A percentile compares a stretch with the other conserved stretches of the same genome.
Evolutionary conservation across 768 basidiomycete genomes (phyloP).

Genomic region (Lentinula detonsa): DNA sequence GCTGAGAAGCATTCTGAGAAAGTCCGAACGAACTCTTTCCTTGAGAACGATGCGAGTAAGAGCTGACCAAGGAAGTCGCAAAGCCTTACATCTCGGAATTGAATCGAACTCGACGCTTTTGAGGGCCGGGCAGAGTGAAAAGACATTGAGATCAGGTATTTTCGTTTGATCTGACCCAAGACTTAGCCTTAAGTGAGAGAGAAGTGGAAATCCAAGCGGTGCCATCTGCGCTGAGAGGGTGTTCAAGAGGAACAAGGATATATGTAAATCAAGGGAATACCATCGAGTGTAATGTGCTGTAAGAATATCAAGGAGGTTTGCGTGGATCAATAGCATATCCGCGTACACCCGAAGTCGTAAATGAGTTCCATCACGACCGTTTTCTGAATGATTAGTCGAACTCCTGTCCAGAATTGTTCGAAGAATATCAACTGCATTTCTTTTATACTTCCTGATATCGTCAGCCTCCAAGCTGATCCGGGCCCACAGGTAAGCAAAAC

Average conservation of each 20-base stretch:
- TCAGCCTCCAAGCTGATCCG: neutral
- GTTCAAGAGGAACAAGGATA: conserved; percentile 3
- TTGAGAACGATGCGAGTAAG: neutral
- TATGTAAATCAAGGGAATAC: conserved; percentile 3
- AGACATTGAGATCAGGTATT: neutral
- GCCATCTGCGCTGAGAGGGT: conserved; percentile 3
- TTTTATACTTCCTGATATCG: neutral
- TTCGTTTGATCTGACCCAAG: neutral
- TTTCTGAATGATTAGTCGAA: neutral
- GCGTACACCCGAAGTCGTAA: neutral
- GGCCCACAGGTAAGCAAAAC: neutral
- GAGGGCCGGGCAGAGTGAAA: conserved; percentile 2
- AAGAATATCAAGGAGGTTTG: conserved; percentile 2
- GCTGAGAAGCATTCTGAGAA: conserved; percentile 3
- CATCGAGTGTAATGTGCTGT: conserved; percentile 2
- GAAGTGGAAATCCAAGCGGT: neutral
- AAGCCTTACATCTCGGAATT: neutral
- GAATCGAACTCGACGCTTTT: conserved; percentile 4
- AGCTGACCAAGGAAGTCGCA: conserved; percentile 1
- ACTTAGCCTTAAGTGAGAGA: neutral
- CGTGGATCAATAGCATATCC: conserved; percentile 2
- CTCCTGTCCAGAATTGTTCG: neutral
- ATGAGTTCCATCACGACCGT: neutral
- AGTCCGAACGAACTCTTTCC: conserved; percentile 2
- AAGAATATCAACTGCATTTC: neutral